phyloP scores from a whole-genome alignment of 2,329 filamentous ascomycete genomes.

The Penicillium sp. region DNA sequence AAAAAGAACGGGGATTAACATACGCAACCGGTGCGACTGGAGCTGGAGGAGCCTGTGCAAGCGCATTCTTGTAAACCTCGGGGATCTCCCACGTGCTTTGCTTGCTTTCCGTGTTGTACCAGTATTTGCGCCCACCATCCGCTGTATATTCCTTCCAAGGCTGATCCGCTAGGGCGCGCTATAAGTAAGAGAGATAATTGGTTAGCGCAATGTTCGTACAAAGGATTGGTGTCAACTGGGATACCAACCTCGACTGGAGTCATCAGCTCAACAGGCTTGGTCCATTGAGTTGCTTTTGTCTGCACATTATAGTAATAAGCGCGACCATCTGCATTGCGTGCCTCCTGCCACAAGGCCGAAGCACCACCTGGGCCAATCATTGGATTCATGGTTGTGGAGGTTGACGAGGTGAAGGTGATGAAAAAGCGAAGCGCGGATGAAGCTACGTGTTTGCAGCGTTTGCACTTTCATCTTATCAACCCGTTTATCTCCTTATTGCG shows the following conservation, averaged over 20 bases:
- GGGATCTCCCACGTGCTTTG: constrained; percentile 96
- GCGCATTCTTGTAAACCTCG: constrained; percentile 73
- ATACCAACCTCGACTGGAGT: constrained; percentile 70
- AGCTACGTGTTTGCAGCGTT: constrained; percentile 34
- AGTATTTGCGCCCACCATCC: constrained; percentile 86
- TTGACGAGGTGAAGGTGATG: constrained; percentile 1
- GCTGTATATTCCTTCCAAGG: constrained; percentile 93
- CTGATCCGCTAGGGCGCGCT: constrained; percentile 78
- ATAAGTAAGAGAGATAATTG: constrained; percentile 12
- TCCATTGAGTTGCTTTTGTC: constrained; percentile 91
- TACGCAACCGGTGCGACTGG: constrained; percentile 50
- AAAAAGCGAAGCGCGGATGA: constrained; percentile 16
- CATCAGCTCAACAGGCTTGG: constrained; percentile 89
- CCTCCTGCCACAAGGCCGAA: constrained; percentile 73
- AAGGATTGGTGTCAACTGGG: constrained; percentile 3
- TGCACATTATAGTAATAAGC: constrained; percentile 87
- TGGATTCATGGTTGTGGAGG: constrained; percentile 31
- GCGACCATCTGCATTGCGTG: constrained; percentile 76
- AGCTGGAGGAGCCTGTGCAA: constrained; percentile 57
- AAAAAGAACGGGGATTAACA: constrained; percentile 21
- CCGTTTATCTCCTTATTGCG: constrained; percentile 14
- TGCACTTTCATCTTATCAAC: constrained; percentile 21
- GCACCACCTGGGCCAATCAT: constrained; percentile 63
- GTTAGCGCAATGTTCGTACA: constrained; percentile 17
- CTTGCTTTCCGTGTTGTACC: constrained; percentile 90